Conservation (phyloP, 768 basidiomycete genomes). For the Phylloporus rhodoxanthus region DNA sequence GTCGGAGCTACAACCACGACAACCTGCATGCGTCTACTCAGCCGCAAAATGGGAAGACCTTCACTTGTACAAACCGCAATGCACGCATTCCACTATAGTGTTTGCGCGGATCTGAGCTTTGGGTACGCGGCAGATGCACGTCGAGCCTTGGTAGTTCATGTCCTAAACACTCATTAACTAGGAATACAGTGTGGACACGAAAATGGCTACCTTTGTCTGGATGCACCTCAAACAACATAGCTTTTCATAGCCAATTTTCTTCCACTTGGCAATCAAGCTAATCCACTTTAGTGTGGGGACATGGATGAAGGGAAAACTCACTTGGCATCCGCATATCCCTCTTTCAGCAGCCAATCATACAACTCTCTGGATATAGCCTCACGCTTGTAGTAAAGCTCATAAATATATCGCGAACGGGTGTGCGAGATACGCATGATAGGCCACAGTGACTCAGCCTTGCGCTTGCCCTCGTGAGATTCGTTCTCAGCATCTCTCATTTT, state of each 20-base stretch:
- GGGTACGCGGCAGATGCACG: slow-evolving; percentile 96
- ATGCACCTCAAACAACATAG: slow-evolving; percentile 96
- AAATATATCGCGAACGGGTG: slow-evolving; percentile 92
- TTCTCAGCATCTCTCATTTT: slow-evolving; percentile 99
- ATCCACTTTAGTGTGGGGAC: slow-evolving; percentile 3
- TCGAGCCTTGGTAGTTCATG: slow-evolving; percentile 99
- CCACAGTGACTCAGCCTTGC: slow-evolving; percentile 89
- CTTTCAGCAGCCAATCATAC: slow-evolving; percentile 97
- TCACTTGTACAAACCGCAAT: slow-evolving; percentile 70
- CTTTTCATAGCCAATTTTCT: slow-evolving; percentile 97
- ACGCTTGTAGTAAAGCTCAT: slow-evolving; percentile 97
- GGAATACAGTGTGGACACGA: slow-evolving; percentile 1
- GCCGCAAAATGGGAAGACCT: slow-evolving; percentile 1
- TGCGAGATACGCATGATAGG: slow-evolving; percentile 98
- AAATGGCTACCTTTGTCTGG: slow-evolving; percentile 65
- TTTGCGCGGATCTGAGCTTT: slow-evolving; percentile 88
- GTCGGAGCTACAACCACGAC: slow-evolving; percentile 88
- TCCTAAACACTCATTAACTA: slow-evolving; percentile 48
- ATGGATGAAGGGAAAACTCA: slow-evolving; percentile 36
- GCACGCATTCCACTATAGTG: slow-evolving; percentile 92
- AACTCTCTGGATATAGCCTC: slow-evolving; percentile 90
- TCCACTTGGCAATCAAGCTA: slow-evolving; percentile 98
- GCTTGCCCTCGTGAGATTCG: slow-evolving; percentile 97
- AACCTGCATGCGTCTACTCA: slow-evolving; percentile 47
- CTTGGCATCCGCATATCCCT: slow-evolving; percentile 96